phyloP scores from a whole-genome alignment of 208 protist species.

The Trypanosoma cruzi region DNA sequence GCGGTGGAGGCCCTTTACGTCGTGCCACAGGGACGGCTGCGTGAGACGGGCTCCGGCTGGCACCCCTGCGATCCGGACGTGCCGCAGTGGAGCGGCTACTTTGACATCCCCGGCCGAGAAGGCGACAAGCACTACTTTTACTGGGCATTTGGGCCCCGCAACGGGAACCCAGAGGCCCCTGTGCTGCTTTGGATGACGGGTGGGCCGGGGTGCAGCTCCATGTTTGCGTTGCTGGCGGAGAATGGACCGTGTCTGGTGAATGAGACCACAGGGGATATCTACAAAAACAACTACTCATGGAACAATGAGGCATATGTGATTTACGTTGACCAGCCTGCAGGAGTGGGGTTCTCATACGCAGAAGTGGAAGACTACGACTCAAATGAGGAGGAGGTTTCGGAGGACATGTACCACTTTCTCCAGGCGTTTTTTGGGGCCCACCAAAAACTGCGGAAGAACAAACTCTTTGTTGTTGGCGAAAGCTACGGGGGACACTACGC shows the following conservation, averaged over 20 bases:
- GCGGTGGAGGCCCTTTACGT: constrained; percentile 1
- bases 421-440: constrained; percentile 66
- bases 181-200: constrained; percentile 92
- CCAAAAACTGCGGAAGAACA: constrained; percentile 34
- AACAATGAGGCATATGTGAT: constrained; percentile 85
- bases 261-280: constrained; percentile 34
- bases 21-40: background rate
- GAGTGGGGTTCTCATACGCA: constrained; percentile 87
- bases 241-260: constrained; percentile 86
- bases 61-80: constrained; percentile 43
- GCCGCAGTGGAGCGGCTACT: constrained; percentile 76
- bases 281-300: constrained; percentile 75
- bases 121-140: constrained; percentile 85
- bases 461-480: constrained; percentile 84
- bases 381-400: constrained; percentile 70
- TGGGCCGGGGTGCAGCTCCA: constrained; percentile 88
- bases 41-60: constrained; percentile 32
- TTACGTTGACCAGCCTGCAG: constrained; percentile 91
- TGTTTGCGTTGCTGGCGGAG: constrained; percentile 66
- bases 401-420: constrained; percentile 91
- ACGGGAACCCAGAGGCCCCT: constrained; percentile 50
- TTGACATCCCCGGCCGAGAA: constrained; percentile 53
- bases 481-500: constrained; percentile 81
- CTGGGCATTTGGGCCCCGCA: constrained; percentile 84
- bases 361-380: constrained; percentile 47